Evolutionary conservation across 305 asterid species (phyloP), one percentile per base, ranked within the genome.

Genomic region (Fraxinus latifolia): DNA sequence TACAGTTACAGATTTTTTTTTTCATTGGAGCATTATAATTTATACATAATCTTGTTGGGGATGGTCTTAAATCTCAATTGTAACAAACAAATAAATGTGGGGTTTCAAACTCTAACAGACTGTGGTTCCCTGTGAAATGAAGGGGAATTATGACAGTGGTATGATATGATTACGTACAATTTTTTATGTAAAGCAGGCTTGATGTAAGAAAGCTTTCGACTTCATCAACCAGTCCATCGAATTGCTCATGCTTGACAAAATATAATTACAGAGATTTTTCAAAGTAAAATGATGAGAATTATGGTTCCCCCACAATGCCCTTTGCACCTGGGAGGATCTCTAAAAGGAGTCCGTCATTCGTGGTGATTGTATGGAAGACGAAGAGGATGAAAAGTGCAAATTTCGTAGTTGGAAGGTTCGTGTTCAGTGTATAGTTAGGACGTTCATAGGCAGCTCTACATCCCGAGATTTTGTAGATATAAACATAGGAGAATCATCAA

Each of bases 321-420:
- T 34, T 34, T 34, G 7, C 37, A 34, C 37, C 37, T 34, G 37
- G 37, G 37, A 34, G 37, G 37, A 34, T 4, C 7, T 34, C 37
- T 34, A 5, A 34, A 34, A 34, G 6, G 7, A 34, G 37, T 34
- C 36, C 36, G 4, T 32, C 36, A 32, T 3, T 34, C 7, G 7
- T 34, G 37, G 37, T 34, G 7, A 34, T 34, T 34, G 87, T 76
- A 37, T 82, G 19, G 37, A 34, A 34, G 86, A 76, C 14, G 88
- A 84, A 1, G 85, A 80, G n/a, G 85, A 80, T 74, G 83, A 81
- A 4, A 87, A 84, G 31, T 82, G 88, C 0, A 90, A 83, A 78
- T 81, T 82, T 77, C 37, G 6, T 34, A 34, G 37, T 34, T 4
- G 37, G 37, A 34, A 34, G 37, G 37, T 5, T 34, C 78, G 62